Conservation (phyloP, 768 basidiomycete species). For the Coprinopsis cinerea region DNA sequence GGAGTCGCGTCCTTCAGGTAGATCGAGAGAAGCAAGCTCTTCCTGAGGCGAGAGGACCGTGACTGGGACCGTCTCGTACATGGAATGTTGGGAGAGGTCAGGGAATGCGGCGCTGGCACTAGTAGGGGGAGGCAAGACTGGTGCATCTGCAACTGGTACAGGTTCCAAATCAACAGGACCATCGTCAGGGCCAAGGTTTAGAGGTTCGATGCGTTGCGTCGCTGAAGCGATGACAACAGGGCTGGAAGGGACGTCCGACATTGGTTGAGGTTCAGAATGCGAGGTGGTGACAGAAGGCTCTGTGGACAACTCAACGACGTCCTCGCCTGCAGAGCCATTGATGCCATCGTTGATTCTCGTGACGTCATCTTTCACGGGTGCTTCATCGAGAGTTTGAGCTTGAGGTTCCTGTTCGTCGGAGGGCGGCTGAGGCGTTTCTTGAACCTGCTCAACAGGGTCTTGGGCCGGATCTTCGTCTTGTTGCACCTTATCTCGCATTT, state of each 20-base stretch:
- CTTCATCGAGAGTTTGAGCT: too few species aligned
- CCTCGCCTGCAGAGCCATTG: not conserved
- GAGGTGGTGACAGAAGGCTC: not conserved
- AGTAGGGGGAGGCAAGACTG: not conserved
- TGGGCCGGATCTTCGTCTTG: too few species aligned
- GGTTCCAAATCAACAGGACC: not conserved
- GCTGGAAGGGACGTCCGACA: not conserved
- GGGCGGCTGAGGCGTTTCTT: too few species aligned
- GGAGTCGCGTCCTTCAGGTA: not conserved
- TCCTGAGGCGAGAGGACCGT: not conserved
- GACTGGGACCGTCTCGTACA: not conserved
- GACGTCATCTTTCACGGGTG: too few species aligned
- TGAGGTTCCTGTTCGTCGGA: too few species aligned
- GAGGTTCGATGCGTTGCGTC: conserved; percentile 5
- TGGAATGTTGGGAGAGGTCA: not conserved
- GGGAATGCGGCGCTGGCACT: not conserved
- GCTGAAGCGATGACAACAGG: not conserved
- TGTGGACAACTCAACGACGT: not conserved
- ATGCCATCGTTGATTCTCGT: not conserved
- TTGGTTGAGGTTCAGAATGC: not conserved
- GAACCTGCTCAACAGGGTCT: too few species aligned
- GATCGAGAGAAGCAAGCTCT: not conserved
- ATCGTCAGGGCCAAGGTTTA: conserved; percentile 4
- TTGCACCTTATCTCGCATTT: too few species aligned
- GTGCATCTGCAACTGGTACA: conserved; percentile 6